Evolutionary conservation across 2,329 filamentous ascomycete species (phyloP).

Genomic region (Diaporthe helianthi): DNA sequence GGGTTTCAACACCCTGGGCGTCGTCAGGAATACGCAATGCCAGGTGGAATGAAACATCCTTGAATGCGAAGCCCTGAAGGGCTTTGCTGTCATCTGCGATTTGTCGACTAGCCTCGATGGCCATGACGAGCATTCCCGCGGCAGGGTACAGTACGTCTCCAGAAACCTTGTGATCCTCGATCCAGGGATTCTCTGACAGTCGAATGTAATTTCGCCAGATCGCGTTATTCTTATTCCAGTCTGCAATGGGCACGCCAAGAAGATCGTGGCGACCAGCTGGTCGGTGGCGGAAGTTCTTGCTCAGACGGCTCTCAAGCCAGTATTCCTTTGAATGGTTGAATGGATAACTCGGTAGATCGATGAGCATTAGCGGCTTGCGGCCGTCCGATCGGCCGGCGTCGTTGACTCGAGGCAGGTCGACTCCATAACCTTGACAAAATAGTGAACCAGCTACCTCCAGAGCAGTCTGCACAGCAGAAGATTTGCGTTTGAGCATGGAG

Average conservation of each 20-base stretch:
- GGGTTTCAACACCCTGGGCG: constrained; percentile 33
- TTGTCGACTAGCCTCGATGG: constrained; percentile 40
- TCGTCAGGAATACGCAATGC: constrained; percentile 38
- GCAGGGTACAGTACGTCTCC: constrained; percentile 42
- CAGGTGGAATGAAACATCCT: constrained; percentile 37
- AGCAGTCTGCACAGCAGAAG: constrained; percentile 36
- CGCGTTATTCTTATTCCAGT: constrained; percentile 31
- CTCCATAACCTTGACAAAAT: constrained; percentile 24
- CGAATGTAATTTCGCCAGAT: constrained; percentile 37
- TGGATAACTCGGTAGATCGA: constrained; percentile 53
- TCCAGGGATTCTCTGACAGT: constrained; percentile 42
- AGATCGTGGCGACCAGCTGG: constrained; percentile 25
- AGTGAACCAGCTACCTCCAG: constrained; percentile 35
- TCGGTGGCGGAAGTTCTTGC: constrained; percentile 39
- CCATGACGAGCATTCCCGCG: constrained; percentile 43
- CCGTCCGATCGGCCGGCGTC: not conserved
- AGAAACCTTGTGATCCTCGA: constrained; percentile 43
- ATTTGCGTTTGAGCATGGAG: constrained; percentile 25
- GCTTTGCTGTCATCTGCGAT: constrained; percentile 11
- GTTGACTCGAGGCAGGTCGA: constrained; percentile 34
- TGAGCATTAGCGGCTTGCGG: constrained; percentile 40
- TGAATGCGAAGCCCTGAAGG: constrained; percentile 32
- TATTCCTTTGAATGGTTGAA: constrained; percentile 53
- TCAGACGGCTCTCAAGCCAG: constrained; percentile 53
- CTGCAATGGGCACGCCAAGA: constrained; percentile 11